Evolutionary conservation across 345 rosid genomes (phyloP).

Genomic region (Citrus sp.): DNA sequence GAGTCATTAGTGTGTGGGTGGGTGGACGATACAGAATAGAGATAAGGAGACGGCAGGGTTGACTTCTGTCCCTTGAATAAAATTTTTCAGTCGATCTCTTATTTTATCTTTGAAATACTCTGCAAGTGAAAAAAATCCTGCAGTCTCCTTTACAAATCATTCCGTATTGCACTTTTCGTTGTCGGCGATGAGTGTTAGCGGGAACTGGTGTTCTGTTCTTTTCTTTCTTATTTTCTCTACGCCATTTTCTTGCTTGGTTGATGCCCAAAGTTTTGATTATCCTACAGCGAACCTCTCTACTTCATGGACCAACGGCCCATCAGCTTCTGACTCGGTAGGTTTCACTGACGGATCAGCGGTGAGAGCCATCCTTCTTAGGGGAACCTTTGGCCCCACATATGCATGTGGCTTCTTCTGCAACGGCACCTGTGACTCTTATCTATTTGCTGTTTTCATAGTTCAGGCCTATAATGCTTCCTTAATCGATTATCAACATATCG

Average conservation of each 20-base stretch:
- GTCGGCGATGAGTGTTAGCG: background rate
- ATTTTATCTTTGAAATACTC: background rate
- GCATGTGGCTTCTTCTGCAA: conserved; percentile 26
- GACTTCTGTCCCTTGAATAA: background rate
- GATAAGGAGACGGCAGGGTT: background rate
- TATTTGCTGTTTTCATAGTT: conserved; percentile 23
- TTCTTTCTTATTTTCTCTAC: background rate
- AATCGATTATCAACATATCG: background rate
- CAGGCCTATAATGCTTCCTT: background rate
- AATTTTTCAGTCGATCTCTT: background rate
- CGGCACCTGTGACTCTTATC: conserved; percentile 3
- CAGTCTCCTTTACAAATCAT: background rate
- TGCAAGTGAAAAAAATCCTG: background rate
- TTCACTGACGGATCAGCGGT: conserved; percentile 13
- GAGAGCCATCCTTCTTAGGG: conserved; percentile 23
- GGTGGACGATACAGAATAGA: too few relatives aligned
- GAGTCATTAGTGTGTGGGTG: too few relatives aligned
- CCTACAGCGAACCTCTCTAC: conserved; percentile 25
- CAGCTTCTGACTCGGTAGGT: background rate
- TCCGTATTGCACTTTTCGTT: too few relatives aligned
- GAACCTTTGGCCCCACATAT: conserved; percentile 12
- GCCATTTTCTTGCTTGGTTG: background rate
- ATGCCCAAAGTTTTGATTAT: conserved; percentile 14
- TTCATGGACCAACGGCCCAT: conserved; percentile 15
- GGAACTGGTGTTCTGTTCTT: background rate